A percentile compares a stretch with the other conserved stretches of the same genome.
phyloP scores from a whole-genome alignment of 768 basidiomycete species.

The Boletus coccyginus region DNA sequence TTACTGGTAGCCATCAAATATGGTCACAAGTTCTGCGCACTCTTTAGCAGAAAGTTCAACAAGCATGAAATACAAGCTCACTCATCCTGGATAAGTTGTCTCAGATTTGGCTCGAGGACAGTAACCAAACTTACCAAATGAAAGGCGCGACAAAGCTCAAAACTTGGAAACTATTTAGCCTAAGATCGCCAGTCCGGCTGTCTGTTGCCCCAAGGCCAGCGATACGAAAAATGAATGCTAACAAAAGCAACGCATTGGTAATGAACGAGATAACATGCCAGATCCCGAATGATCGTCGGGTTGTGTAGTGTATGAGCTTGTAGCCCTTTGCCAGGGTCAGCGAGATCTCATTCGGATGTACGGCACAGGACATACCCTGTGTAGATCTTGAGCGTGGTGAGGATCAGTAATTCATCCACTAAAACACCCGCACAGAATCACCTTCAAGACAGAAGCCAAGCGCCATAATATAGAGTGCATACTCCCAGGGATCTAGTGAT shows the following conservation, averaged over 20 bases:
- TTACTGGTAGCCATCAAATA: constrained; percentile 81
- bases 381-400: constrained; percentile 17
- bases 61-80: constrained; percentile 36
- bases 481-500: constrained; percentile 78
- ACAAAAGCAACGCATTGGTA: constrained; percentile 69
- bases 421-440: constrained; percentile 29
- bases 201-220: constrained; percentile 43
- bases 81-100: constrained; percentile 65
- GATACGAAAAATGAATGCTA: constrained; percentile 75
- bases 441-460: constrained; percentile 81
- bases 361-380: constrained; percentile 16
- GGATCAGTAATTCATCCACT: constrained; percentile 39
- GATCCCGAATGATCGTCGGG: constrained; percentile 79
- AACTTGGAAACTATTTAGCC: constrained; percentile 79
- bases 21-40: constrained; percentile 63
- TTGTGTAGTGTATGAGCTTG: constrained; percentile 69
- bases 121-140: constrained; percentile 61
- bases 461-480: constrained; percentile 73
- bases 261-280: constrained; percentile 70
- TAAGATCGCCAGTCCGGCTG: constrained; percentile 37
- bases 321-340: constrained; percentile 47
- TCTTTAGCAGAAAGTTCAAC: neutral
- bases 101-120: neutral
- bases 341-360: neutral
- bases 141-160: constrained; percentile 86